Evolutionary conservation across 192 early-diverging fungal genomes (phyloP).

Genomic region (Podila horticola): DNA sequence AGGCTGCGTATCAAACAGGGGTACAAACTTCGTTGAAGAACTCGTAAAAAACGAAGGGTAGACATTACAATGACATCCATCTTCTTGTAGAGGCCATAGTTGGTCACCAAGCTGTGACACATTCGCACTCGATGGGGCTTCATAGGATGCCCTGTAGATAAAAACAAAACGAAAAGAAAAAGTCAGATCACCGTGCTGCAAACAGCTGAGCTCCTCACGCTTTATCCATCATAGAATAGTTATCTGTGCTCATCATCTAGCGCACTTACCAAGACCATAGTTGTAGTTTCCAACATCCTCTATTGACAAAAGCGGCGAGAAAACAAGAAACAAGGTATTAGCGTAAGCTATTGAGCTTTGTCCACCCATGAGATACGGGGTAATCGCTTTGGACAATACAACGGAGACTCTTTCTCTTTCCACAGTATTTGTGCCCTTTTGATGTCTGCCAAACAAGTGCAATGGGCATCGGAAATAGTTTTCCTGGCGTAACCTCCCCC

Average conservation of each 20-base stretch:
- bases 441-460: too few species aligned
- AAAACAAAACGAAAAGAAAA: background rate
- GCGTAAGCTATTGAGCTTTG: background rate
- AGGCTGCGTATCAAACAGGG: too few species aligned
- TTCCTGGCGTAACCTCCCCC: too few species aligned
- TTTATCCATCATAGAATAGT: background rate
- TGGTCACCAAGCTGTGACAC: conserved; percentile 91
- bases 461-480: too few species aligned
- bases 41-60: conserved; percentile 1
- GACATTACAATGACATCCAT: conserved; percentile 81
- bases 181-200: background rate
- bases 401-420: too few species aligned
- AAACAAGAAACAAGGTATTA: conserved; percentile 5
- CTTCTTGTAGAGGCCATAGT: conserved; percentile 93
- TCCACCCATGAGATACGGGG: background rate
- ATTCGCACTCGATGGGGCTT: conserved; percentile 95
- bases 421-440: too few species aligned
- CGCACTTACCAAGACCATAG: conserved; percentile 77
- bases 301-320: conserved; percentile 21
- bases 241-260: background rate
- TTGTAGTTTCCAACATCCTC: conserved; percentile 84
- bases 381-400: too few species aligned
- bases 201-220: background rate
- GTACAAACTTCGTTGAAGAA: too few species aligned
- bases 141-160: conserved; percentile 87